Evolutionary conservation across 495 filamentous ascomycete species (phyloP).

Genomic region (Trichocladium antarcticum): DNA sequence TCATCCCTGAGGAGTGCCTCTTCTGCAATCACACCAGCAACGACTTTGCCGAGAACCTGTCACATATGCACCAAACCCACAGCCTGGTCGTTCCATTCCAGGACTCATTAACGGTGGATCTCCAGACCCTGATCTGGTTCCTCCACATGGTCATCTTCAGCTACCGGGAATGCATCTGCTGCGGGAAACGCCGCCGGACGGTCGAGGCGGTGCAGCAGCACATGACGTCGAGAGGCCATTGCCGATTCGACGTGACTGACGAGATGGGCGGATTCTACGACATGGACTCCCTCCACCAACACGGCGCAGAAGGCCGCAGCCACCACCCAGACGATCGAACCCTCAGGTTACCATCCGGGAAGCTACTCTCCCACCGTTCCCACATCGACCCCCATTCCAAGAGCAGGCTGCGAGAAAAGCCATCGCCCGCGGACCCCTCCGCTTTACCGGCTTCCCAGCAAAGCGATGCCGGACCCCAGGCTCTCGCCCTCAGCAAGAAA

Average conservation of each 20-base stretch:
- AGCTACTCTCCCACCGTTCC: not conserved
- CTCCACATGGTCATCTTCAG: constrained; percentile 30
- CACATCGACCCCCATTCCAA: not conserved
- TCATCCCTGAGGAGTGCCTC: constrained; percentile 11
- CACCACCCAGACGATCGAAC: constrained; percentile 10
- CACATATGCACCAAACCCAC: constrained; percentile 30
- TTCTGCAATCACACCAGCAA: constrained; percentile 15
- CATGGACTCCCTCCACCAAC: not conserved
- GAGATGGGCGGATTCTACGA: constrained; percentile 27
- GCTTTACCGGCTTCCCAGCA: not conserved
- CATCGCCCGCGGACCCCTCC: not conserved
- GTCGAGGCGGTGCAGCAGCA: constrained; percentile 30
- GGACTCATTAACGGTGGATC: constrained; percentile 20
- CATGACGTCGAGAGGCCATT: constrained; percentile 28
- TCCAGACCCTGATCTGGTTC: constrained; percentile 26
- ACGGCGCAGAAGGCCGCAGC: not conserved
- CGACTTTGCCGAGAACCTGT: constrained; percentile 19
- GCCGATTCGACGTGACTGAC: constrained; percentile 24
- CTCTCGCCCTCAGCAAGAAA: not conserved
- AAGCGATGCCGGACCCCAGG: not conserved
- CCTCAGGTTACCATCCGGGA: constrained; percentile 2
- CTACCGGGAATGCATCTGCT: constrained; percentile 31
- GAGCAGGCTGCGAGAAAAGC: not conserved
- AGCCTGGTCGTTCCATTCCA: constrained; percentile 24
- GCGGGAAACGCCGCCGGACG: constrained; percentile 21